Conservation (phyloP, 257 asterid species). For the Capsicum chinense region DNA sequence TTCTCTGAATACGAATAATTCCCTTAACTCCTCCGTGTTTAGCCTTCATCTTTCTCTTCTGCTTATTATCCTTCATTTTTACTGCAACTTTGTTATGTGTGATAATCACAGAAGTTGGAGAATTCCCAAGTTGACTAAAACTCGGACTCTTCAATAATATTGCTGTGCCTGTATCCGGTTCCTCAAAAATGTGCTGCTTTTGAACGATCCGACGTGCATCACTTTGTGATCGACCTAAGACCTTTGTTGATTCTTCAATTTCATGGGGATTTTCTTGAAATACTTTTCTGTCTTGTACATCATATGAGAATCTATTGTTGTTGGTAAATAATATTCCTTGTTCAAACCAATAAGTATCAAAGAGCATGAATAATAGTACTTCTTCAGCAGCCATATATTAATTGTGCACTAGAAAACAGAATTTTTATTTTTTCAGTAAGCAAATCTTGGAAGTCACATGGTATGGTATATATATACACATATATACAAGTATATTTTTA, state of each 20-base stretch:
- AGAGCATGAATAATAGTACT: constrained; percentile 54
- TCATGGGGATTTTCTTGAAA: constrained; percentile 24
- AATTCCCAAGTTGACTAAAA: neutral
- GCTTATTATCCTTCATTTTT: neutral
- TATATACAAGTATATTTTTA: neutral
- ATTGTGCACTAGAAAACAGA: constrained; percentile 1
- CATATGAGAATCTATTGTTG: neutral
- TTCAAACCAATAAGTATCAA: constrained; percentile 67
- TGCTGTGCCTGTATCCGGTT: neutral
- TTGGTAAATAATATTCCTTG: constrained; percentile 31
- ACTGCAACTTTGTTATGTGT: constrained; percentile 16
- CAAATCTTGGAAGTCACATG: constrained; percentile 4
- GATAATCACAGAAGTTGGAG: constrained; percentile 22
- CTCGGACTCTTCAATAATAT: neutral
- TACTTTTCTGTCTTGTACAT: neutral
- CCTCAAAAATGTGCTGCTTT: neutral
- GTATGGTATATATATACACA: neutral
- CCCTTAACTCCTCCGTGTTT: constrained; percentile 8
- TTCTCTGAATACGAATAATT: constrained; percentile 43
- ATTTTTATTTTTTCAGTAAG: neutral
- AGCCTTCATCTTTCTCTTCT: neutral
- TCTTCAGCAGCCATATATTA: constrained; percentile 61
- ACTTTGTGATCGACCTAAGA: constrained; percentile 48
- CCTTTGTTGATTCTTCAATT: constrained; percentile 26
- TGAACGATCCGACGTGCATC: neutral